Evolutionary conservation across 2,329 filamentous ascomycete genomes (phyloP), one percentile per base, ranked within the genome.

Genomic region (Hirsutella minnesotensis): DNA sequence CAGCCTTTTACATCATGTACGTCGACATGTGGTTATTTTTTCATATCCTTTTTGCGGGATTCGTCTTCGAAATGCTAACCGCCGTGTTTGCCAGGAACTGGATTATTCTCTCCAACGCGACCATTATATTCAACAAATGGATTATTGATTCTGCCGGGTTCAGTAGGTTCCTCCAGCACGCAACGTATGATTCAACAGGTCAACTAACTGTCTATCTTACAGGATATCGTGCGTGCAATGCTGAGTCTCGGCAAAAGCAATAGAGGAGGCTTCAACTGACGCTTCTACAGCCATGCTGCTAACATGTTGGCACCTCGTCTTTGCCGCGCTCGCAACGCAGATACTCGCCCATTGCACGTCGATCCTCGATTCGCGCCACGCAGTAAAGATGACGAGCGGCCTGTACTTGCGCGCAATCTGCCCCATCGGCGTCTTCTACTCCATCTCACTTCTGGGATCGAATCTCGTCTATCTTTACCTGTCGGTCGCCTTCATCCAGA

Each of bases 101-200:
- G 86, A 94, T 94, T 52, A 72, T 86, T 51, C 77, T 92, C 59
- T 92, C 85, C 55, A 90, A 86, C 50, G 72, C 77, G 54, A 87
- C 89, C 47, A 94, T 94, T 57, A 67, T 94, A 47, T 94, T 94
- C 73, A 94, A 94, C 72, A 94, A 94, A 68, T 89, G 83, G 77
- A 77, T 94, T 40, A 74, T 94, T 46, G 78, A 86, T 57, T 80
- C 77, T 48, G 75, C 75, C 55, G 75, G 82, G 44, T 90, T 90
- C 63, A 73, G 83, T 86, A 67, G 70, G 81, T 29, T 10, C 8
- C 7, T 12, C 12, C 24, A 27, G n/a, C n/a, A n/a, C n/a, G n/a
- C n/a, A n/a, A n/a, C n/a, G n/a, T n/a, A n/a, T n/a, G n/a, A n/a
- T n/a, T n/a, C n/a, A n/a, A n/a, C 27, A 29, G 27, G 27, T 13